Evolutionary conservation across 2,329 filamentous ascomycete genomes (phyloP).

Genomic region (Paramyrothecium sp.): DNA sequence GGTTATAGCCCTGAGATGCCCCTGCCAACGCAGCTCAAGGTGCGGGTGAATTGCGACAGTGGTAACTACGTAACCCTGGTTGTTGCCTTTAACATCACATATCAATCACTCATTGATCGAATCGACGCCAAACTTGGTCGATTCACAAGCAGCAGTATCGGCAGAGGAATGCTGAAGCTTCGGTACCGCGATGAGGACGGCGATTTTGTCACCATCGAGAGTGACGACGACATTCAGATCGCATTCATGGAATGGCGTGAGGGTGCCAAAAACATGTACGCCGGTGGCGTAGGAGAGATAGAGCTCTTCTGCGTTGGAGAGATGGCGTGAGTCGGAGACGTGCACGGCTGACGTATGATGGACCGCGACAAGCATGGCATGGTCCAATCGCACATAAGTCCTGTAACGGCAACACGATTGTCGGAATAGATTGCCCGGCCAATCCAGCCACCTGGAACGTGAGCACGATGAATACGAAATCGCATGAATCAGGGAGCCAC

Average conservation of each 20-base stretch:
- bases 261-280: conserved; percentile 52
- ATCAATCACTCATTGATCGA: conserved; percentile 88
- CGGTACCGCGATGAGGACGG: conserved; percentile 91
- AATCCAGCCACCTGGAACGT: conserved; percentile 1
- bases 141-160: conserved; percentile 81
- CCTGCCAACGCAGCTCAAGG: conserved; percentile 78
- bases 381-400: background rate
- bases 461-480: conserved; percentile 11
- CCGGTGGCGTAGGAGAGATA: conserved; percentile 81
- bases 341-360: no score
- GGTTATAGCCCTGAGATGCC: conserved; percentile 48
- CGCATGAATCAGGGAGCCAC: conserved; percentile 19
- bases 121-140: conserved; percentile 93
- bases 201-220: conserved; percentile 90
- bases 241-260: conserved; percentile 95
- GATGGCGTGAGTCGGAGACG: conserved; percentile 19
- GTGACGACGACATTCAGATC: conserved; percentile 93
- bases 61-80: conserved; percentile 94
- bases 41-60: conserved; percentile 85
- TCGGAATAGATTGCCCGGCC: background rate
- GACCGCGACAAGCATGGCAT: background rate
- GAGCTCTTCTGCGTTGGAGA: conserved; percentile 76
- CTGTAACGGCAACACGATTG: no score
- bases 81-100: conserved; percentile 91
- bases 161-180: conserved; percentile 77